Evolutionary conservation across 345 rosid genomes (phyloP), one percentile per base, ranked within the genome.

Genomic region (Cardamine occulta): DNA sequence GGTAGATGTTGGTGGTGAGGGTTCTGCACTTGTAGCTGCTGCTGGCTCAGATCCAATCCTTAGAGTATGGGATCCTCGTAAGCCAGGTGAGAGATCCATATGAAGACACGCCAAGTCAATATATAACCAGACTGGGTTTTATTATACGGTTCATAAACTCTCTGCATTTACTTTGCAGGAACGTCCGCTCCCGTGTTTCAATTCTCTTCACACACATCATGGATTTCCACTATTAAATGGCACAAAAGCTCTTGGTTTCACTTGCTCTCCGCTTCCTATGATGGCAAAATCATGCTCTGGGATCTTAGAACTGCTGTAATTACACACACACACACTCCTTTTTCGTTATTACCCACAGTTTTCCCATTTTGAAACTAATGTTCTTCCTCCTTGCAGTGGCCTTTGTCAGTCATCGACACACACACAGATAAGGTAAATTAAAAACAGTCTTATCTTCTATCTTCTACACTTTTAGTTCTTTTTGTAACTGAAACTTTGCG

Each of bases 211-310:
- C 98, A 96, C 79, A 40, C 68, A 66, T 93, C 98, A 66, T 96
- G 98, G 99, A 88, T 96, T 67, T 89, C 98, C 0, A 84, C 96
- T 24, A 91, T 96, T 91, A 93, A 91, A 82, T 96, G 99, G 98
- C 98, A 93, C 73, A 48, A 72, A n/a, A 76, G 81, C 73, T 91
- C 99, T 4, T 85, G 84, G 86, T 84, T 86, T 79, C 99, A 96
- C 81, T 84, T 93, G 59, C 88, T 96, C 45, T 85, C 99, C 12
- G 89, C 98, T 53, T 93, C 96, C n/a, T 91, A 90, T 77, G 99
- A 96, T 69, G 99, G 99, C 79, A 93, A 93, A 87, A 85, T 96
- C 68, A 96, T 93, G 98, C 77, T 93, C 65, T 96, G 99, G 99
- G 99, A 93, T 88, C 85, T 93, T n/a, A 91, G 99, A 83, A 96